Evolutionary conservation across 139 green algal species (phyloP).

Genomic region (Yamagishiella unicocca): DNA sequence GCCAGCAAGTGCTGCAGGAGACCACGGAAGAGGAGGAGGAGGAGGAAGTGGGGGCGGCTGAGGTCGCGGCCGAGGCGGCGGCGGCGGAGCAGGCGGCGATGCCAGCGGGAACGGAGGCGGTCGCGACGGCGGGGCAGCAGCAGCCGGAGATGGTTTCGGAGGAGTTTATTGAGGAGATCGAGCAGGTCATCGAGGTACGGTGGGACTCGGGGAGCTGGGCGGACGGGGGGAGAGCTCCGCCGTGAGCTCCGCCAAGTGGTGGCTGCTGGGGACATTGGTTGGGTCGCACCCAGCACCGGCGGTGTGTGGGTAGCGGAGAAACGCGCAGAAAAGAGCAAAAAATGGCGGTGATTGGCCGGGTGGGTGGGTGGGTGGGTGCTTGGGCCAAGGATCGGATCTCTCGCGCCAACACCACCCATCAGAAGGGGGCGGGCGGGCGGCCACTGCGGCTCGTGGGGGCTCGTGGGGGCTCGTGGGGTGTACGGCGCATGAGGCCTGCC

Average conservation of each 20-base stretch:
- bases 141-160: conserved; percentile 1
- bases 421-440: neutral
- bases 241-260: neutral
- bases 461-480: neutral
- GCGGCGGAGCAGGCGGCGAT: neutral
- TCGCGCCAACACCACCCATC: no score
- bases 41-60: neutral
- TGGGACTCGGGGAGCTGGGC: neutral
- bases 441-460: neutral
- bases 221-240: neutral
- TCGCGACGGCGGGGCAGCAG: neutral
- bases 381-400: no score
- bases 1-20: neutral
- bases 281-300: no score
- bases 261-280: neutral
- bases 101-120: neutral
- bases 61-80: neutral
- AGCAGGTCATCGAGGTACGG: conserved; percentile 29
- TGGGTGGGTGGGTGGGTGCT: neutral
- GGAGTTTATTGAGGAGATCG: neutral
- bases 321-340: neutral
- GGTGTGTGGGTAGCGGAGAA: neutral
- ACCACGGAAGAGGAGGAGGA: neutral
- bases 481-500: neutral
- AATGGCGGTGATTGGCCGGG: neutral